These are phyloP conservation scores for Xylaria curta DNA, from an alignment of 495 filamentous ascomycete species.

Conservation along the genomic window DNA sequence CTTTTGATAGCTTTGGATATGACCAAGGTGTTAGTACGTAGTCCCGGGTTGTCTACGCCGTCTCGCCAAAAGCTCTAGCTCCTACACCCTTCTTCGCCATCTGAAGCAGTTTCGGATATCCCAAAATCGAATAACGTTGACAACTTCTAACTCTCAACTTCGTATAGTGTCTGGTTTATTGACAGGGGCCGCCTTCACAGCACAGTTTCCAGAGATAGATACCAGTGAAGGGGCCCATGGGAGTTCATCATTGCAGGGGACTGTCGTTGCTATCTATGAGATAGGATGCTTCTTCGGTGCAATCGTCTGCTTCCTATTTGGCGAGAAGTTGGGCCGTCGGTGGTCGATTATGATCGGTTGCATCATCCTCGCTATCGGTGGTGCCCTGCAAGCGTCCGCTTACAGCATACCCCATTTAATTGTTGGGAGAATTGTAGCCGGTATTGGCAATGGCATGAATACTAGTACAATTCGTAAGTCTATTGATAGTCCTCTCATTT, in stretches of 20 bases:
- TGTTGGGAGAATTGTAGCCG: slow-evolving; percentile 55
- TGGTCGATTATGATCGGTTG: slow-evolving; percentile 51
- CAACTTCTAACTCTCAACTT: neutral
- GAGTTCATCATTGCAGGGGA: slow-evolving; percentile 19
- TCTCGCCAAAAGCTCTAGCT: neutral
- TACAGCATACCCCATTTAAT: slow-evolving; percentile 52
- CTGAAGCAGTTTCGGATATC: neutral
- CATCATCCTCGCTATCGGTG: slow-evolving; percentile 51
- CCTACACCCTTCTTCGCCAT: neutral
- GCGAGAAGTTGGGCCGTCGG: slow-evolving; percentile 56
- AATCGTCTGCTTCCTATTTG: slow-evolving; percentile 50
- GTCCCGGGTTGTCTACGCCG: neutral
- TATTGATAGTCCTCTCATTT: neutral
- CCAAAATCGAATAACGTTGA: too few species aligned
- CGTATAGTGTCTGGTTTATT: slow-evolving; percentile 12
- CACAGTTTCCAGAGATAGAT: slow-evolving; percentile 15
- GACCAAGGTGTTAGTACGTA: slow-evolving; percentile 22
- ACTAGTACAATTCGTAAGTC: slow-evolving; percentile 47
- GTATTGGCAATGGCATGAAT: slow-evolving; percentile 60
- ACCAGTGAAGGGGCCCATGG: neutral
- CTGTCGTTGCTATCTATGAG: slow-evolving; percentile 23
- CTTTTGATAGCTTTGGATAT: slow-evolving; percentile 16
- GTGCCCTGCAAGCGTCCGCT: slow-evolving; percentile 51
- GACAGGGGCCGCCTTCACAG: slow-evolving; percentile 14
- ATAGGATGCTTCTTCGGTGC: slow-evolving; percentile 23